Evolutionary conservation across 192 early-diverging fungal species (phyloP).

Genomic region (Funneliformis geosporum): DNA sequence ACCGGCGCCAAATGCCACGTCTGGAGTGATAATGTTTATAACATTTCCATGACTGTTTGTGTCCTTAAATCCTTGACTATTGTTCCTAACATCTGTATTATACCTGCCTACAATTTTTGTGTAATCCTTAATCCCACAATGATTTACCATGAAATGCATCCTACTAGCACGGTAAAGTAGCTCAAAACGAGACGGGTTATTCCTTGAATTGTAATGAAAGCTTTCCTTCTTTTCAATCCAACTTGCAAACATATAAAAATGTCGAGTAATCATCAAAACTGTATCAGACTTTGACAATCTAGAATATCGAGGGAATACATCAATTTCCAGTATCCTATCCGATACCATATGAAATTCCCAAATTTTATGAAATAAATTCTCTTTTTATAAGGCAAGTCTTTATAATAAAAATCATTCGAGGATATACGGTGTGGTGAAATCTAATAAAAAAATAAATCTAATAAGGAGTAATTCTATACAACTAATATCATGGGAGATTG

Average conservation of each 20-base stretch:
- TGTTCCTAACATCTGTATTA: not conserved
- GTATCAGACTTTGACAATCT: not conserved
- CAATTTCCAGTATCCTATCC: not conserved
- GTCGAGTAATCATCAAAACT: not conserved
- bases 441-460: too few relatives aligned
- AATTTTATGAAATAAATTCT: not conserved
- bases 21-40: too few relatives aligned
- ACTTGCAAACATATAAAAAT: not conserved
- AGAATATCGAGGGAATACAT: not conserved
- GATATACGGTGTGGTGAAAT: too few relatives aligned
- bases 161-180: slow-evolving; percentile 12
- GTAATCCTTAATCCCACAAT: not conserved
- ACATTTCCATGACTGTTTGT: too few relatives aligned
- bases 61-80: too few relatives aligned
- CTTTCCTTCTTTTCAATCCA: not conserved
- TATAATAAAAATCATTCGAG: not conserved
- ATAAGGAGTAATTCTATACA: not conserved
- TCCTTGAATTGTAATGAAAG: not conserved
- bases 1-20: too few relatives aligned
- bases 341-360: not conserved
- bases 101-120: not conserved
- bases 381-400: not conserved
- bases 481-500: not conserved
- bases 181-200: not conserved
- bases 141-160: not conserved